Evolutionary conservation across 179 eudicot genomes (phyloP), one percentile per base, ranked within the genome.

Genomic region (Spinacia oleracea): DNA sequence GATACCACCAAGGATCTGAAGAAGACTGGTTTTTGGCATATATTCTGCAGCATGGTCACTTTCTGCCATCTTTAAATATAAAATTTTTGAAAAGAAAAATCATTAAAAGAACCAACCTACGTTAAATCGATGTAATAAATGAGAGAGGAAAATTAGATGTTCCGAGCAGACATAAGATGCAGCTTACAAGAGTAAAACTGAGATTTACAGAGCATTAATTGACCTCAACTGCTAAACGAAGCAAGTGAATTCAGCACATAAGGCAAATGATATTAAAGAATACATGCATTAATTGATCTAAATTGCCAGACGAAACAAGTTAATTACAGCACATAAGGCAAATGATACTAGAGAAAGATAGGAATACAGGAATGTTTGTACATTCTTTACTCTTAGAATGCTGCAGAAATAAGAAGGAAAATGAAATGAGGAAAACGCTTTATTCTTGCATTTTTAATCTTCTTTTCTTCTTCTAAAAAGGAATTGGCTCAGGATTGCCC

Each of bases 41-140:
- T 88, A 93, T 78, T 95, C 91, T 63, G 90, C 78, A 77, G 97
- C 86, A 72, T 95, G 92, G 77, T 84, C 88, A 56, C 84, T 80
- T 89, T 95, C 98, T 56, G 96, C 89, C 86, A 93, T 78, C 97
- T 95, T 83, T 76, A 81, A 74, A 32, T 72, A 65, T 73, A 59
- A 50, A 75, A 74, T 58, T 62, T 53, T 77, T 14, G 62, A 10
- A 31, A 69, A 35, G 72, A 21, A 42, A 72, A 59, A 67, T 50
- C 72, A 31, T 7, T 69, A 53, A 23, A 35, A 46, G 4, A 48
- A 14, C 2, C 9, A 23, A 15, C 9, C 32, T 7, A 16, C 66
- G 9, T 46, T 34, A 56, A 58, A 35, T n/a, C 62, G 11, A 38
- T 48, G 53, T 38, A 40, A 38, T 9, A 29, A 31, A 14, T 12